These are phyloP conservation scores for Lachnellula subtilissima DNA, from an alignment of 2,329 filamentous ascomycete genomes.

Conservation along the genomic window DNA sequence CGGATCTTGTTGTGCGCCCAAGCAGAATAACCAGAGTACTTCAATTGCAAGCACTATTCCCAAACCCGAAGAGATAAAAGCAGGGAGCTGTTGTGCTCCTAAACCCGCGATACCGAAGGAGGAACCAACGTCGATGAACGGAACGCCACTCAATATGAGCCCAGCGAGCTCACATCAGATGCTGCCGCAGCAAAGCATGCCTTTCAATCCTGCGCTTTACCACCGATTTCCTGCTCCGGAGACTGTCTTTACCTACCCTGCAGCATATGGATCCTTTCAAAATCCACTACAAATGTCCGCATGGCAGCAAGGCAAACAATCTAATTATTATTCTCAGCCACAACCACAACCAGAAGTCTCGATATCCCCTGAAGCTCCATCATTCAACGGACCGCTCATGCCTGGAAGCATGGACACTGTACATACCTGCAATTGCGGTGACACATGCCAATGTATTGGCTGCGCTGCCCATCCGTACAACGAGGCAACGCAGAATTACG, in stretches of 20 bases:
- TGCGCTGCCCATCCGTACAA: constrained; percentile 67
- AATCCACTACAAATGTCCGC: constrained; percentile 51
- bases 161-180: constrained; percentile 27
- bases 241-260: constrained; percentile 48
- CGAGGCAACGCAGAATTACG: constrained; percentile 51
- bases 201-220: constrained; percentile 18
- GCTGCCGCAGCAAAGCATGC: constrained; percentile 19
- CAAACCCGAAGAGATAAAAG: constrained; percentile 16
- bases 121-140: constrained; percentile 12
- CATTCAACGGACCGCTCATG: constrained; percentile 33
- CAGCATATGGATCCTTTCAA: constrained; percentile 50
- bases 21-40: constrained; percentile 19
- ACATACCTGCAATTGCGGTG: constrained; percentile 58
- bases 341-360: constrained; percentile 20
- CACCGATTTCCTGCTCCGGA: constrained; percentile 34
- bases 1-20: constrained; percentile 17
- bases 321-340: constrained; percentile 34
- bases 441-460: constrained; percentile 61
- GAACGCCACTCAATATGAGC: constrained; percentile 6
- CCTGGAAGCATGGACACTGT: constrained; percentile 27
- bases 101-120: constrained; percentile 21
- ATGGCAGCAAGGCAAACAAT: constrained; percentile 45
- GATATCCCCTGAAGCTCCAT: constrained; percentile 9
- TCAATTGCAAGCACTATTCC: constrained; percentile 22
- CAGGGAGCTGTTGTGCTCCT: constrained; percentile 37